Base-by-base conservation (phyloP, 352 stramenopile genomes). In the Phytophthora rubi region DNA sequence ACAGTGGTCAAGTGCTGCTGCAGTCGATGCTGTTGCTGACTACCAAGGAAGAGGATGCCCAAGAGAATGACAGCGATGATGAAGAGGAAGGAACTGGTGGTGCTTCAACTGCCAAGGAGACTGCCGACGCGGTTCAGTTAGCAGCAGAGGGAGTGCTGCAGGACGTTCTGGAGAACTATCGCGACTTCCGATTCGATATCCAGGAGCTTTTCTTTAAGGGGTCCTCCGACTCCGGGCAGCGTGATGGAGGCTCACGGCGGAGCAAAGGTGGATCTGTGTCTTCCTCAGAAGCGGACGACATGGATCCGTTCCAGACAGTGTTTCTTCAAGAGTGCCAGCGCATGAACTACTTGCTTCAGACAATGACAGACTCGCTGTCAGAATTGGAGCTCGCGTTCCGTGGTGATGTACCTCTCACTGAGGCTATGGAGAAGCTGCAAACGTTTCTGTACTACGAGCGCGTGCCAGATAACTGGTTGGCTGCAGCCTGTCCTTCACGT, bases 241-340 rank as follows among this genome's bases (percentile, higher is more conserved):
- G 59, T 33, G 71, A 71, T 18, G 68, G 52, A 10, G 49, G 55
- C 3, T 67, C 59, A 39, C 42, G 65, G 16, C 62, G 69, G 3
- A 55, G 65, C 42, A 83, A 79, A 52, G 73, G 79, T 8, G 77
- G 76, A 8, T 76, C 62, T 13, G 81, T 73, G 13, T 68, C 76
- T 2, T 56, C 53, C 18, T 75, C 58, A 2, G 76, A 77, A 3
- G 61, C 76, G 5, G 88, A 95, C 21, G 89, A 97, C 44, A 89
- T 97, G 77, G 88, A 95, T 73, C 92, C 93, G 39, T 97, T 91
- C 76, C 90, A 97, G 59, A 97, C 89, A 13, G 92, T 98, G 28
- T 68, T 98, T 58, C 70, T 95, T 8, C 92, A 98, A 70, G 93
- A 98, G 66, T 97, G 89, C 48, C 91, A 97, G 61, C 84, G 80